These are phyloP conservation scores for Sugiyamaella mastotermitis DNA, from an alignment of 805 yeast genomes.

Conservation along the genomic window DNA sequence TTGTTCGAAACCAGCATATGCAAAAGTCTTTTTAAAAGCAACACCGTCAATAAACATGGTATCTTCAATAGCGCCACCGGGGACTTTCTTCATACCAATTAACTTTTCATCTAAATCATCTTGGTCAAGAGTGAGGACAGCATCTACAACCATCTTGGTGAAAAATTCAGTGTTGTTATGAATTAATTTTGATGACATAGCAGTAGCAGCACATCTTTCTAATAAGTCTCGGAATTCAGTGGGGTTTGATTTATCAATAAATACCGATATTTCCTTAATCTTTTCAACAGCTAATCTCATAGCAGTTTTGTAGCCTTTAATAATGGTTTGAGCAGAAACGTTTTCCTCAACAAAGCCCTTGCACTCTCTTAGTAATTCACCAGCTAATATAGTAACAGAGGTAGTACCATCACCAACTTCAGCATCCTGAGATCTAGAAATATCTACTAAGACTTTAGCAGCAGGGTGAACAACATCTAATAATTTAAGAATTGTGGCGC, in stretches of 20 bases:
- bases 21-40: conserved; percentile 94
- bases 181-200: conserved; percentile 93
- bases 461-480: conserved; percentile 98
- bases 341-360: conserved; percentile 93
- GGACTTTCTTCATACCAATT: conserved; percentile 89
- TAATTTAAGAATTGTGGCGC: conserved; percentile 89
- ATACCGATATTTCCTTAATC: conserved; percentile 69
- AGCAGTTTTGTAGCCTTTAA: conserved; percentile 83
- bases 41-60: conserved; percentile 87
- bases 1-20: conserved; percentile 98
- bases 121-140: conserved; percentile 82
- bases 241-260: conserved; percentile 48
- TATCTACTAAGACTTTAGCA: conserved; percentile 90
- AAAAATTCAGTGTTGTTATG: conserved; percentile 82
- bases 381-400: conserved; percentile 84
- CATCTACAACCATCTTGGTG: conserved; percentile 95
- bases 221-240: conserved; percentile 66
- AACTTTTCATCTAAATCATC: conserved; percentile 79
- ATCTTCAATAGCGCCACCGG: conserved; percentile 97
- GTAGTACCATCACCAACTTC: conserved; percentile 99
- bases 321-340: conserved; percentile 81
- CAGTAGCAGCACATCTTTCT: conserved; percentile 92
- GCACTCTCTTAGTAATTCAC: conserved; percentile 86
- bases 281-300: conserved; percentile 67
- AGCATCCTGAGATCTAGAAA: conserved; percentile 94